Percentiles rank a stretch among this genome's conserved stretches.
phyloP scores from a whole-genome alignment of 2,329 filamentous ascomycete genomes.

The Alternaria conjuncta region DNA sequence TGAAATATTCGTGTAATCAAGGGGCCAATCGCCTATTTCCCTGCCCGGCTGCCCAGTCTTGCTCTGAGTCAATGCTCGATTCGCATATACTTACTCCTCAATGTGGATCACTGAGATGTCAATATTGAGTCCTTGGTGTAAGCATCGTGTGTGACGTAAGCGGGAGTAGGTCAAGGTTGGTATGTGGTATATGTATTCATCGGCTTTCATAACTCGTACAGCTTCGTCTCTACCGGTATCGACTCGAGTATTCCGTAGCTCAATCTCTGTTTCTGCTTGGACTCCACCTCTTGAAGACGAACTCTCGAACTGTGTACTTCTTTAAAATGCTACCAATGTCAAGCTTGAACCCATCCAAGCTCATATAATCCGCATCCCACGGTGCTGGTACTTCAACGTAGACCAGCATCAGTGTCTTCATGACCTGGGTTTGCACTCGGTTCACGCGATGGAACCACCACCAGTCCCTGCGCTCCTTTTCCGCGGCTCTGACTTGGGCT shows the following conservation, averaged over 20 bases:
- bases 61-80: background rate
- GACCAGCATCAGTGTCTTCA: constrained; percentile 85
- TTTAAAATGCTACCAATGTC: constrained; percentile 70
- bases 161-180: background rate
- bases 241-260: background rate
- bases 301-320: constrained; percentile 78
- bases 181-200: background rate
- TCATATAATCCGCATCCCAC: constrained; percentile 51
- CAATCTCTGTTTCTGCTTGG: constrained; percentile 76
- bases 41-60: background rate
- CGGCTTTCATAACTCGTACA: background rate
- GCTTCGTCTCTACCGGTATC: background rate
- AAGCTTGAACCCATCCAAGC: constrained; percentile 42
- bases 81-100: background rate
- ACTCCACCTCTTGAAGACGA: constrained; percentile 82
- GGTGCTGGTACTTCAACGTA: constrained; percentile 91
- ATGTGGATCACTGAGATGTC: background rate
- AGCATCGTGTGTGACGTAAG: background rate
- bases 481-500: constrained; percentile 28
- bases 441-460: constrained; percentile 89
- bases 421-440: constrained; percentile 85
- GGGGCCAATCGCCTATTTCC: background rate
- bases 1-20: background rate
- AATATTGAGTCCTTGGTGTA: background rate
- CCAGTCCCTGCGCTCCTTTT: constrained; percentile 65